Conservation (phyloP, 1,139 yeast genomes). For the Kurtzmaniella quercitrusa region DNA sequence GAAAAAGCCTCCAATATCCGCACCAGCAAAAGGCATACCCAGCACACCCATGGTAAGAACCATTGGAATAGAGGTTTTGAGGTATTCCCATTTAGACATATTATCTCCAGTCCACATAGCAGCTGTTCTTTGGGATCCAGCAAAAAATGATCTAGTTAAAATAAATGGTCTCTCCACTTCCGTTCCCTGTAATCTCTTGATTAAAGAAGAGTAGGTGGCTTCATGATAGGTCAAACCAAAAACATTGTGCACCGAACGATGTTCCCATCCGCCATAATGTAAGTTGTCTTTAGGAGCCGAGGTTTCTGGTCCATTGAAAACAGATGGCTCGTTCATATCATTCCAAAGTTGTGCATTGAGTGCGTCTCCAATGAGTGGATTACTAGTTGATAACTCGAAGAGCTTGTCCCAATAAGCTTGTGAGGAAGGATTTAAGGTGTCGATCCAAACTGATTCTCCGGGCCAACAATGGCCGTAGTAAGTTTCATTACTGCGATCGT, state of each 20-base stretch:
- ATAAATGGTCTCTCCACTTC: slow-evolving; percentile 73
- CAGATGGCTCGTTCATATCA: slow-evolving; percentile 97
- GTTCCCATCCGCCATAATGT: slow-evolving; percentile 82
- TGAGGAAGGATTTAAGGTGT: slow-evolving; percentile 66
- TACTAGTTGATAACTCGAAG: slow-evolving; percentile 18
- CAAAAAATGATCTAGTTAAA: slow-evolving; percentile 79
- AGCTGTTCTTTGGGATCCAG: slow-evolving; percentile 88
- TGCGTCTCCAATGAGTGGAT: slow-evolving; percentile 46
- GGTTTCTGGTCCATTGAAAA: slow-evolving; percentile 93
- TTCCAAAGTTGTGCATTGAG: slow-evolving; percentile 85
- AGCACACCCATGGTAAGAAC: slow-evolving; percentile 72
- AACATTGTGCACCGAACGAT: slow-evolving; percentile 83
- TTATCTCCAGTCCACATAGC: slow-evolving; percentile 99
- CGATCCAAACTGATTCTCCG: slow-evolving; percentile 93
- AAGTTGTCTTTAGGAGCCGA: slow-evolving; percentile 76
- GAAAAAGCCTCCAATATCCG: slow-evolving; percentile 96
- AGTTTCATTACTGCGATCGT: slow-evolving; percentile 37
- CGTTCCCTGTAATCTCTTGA: slow-evolving; percentile 42
- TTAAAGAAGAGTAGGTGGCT: slow-evolving; percentile 67
- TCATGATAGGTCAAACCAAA: slow-evolving; percentile 80
- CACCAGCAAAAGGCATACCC: slow-evolving; percentile 93
- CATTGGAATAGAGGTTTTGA: slow-evolving; percentile 82
- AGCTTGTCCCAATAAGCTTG: slow-evolving; percentile 54
- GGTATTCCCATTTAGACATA: slow-evolving; percentile 87
- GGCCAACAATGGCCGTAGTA: slow-evolving; percentile 97